Evolutionary conservation across 225 moss, liverwort and hornwort species (phyloP), one percentile per base, ranked within the genome.

Genomic region (Marchantia paleacea): DNA sequence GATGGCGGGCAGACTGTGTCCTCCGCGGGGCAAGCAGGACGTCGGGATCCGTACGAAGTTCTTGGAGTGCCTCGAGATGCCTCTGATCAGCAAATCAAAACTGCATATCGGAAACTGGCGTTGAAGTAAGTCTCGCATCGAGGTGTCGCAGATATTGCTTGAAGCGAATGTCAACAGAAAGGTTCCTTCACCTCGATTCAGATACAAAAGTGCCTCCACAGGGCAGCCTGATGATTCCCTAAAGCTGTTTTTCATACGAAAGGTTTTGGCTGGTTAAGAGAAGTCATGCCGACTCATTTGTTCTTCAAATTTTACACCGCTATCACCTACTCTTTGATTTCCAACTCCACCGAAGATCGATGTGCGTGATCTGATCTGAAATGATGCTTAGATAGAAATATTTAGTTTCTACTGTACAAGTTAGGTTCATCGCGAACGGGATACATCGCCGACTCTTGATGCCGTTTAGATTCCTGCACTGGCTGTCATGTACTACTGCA

Each of bases 11-110:
- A 88, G 74, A 81, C 91, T 76, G 84, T 88, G 58, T 86, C 85
- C 81, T 75, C 92, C 73, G 75, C 87, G 10, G 87, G 85, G 63
- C 80, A 82, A 86, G 77, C 88, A 29, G 92, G 91, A 74, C 94
- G 94, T 53, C 91, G 93, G 82, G 97, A 97, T 78, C 94, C 97
- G 55, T 97, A 97, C 60, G 97, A 97, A 75, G 97, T 97, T 75
- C 91, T 97, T 63, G 93, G 93, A 68, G 87, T 97, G 71, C 54
- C 91, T 57, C 88, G 92, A 62, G 94, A 97, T 89, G 89, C 93
- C 70, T 85, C 94, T 0, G 94, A 97, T 79, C 93, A 93, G 83
- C 97, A 97, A 89, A 93, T 97, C 80, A 97, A 97, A 82, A 91
- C 89, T 85, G 94, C 93, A 8, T 97, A 97, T 78, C 89, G 97